Conservation (phyloP, 441 rosid genomes). For the Euphorbia celastroides region DNA sequence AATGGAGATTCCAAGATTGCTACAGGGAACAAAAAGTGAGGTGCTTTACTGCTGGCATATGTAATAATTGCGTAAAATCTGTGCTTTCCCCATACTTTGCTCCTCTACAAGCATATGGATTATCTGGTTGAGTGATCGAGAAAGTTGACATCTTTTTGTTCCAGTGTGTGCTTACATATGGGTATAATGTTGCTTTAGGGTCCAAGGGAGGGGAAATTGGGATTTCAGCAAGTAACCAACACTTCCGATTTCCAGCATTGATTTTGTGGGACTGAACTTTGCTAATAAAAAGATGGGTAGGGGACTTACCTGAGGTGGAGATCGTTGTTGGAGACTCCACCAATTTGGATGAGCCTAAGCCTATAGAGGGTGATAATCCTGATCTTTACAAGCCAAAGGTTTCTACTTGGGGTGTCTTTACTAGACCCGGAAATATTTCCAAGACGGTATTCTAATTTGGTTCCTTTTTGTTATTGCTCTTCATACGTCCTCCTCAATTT, state of each 20-base stretch:
- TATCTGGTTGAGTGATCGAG: neutral
- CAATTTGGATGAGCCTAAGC: conserved; percentile 41
- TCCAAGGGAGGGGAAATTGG: conserved; percentile 22
- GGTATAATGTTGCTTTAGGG: conserved; percentile 30
- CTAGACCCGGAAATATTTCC: conserved; percentile 83
- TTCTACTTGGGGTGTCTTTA: conserved; percentile 92
- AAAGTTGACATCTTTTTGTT: neutral
- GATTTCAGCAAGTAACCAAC: conserved; percentile 23
- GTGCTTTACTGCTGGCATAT: conserved; percentile 12
- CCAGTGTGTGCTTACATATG: conserved; percentile 17
- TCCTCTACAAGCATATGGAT: neutral
- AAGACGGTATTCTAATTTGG: conserved; percentile 41
- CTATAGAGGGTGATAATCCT: conserved; percentile 31
- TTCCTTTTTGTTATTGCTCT: neutral
- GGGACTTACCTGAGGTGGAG: conserved; percentile 75
- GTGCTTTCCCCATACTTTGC: conserved; percentile 1
- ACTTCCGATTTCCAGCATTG: conserved; percentile 56
- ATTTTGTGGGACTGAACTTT: conserved; percentile 69
- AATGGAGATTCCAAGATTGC: conserved; percentile 24
- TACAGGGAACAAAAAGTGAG: conserved; percentile 24
- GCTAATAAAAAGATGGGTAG: conserved; percentile 66
- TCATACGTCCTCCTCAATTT: too few species aligned
- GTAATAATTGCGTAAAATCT: neutral
- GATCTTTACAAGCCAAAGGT: conserved; percentile 75
- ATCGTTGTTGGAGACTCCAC: conserved; percentile 73